These are phyloP conservation scores for Epichloe sylvatica DNA, from an alignment of 2,329 filamentous ascomycete species.

Conservation along the genomic window DNA sequence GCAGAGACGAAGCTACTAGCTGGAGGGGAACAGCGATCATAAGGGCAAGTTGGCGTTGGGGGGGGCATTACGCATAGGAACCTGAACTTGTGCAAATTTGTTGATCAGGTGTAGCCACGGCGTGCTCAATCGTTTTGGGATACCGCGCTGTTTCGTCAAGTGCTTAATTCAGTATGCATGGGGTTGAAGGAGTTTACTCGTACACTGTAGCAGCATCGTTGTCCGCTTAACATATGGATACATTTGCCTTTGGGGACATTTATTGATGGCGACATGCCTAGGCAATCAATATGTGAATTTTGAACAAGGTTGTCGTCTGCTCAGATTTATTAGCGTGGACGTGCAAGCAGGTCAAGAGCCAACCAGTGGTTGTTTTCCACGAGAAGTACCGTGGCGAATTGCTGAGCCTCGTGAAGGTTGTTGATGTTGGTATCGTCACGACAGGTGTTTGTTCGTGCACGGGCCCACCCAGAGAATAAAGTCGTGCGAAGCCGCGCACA, in stretches of 20 bases:
- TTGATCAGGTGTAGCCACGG: not conserved
- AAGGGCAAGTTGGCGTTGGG: not conserved
- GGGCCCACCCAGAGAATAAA: no score
- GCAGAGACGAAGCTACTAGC: constrained; percentile 13
- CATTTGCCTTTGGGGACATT: not conserved
- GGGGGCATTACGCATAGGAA: not conserved
- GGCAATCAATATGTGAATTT: not conserved
- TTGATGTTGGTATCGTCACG: no score
- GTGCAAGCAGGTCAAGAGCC: no score
- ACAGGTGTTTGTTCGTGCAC: no score
- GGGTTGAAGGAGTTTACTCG: not conserved
- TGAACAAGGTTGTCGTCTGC: no score
- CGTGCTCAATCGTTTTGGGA: not conserved
- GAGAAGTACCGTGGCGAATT: no score
- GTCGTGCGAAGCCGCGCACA: no score
- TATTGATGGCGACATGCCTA: not conserved
- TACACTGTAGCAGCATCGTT: not conserved
- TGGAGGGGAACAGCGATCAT: constrained; percentile 6
- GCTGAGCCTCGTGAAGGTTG: no score
- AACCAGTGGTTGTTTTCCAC: no score
- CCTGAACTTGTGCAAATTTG: no score
- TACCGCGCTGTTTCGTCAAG: not conserved
- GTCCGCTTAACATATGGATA: not conserved
- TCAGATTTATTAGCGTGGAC: no score
- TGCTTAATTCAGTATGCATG: not conserved